Evolutionary conservation across 2,329 filamentous ascomycete species (phyloP), one percentile per base, ranked within the genome.

Genomic region (Epichloe sibirici): DNA sequence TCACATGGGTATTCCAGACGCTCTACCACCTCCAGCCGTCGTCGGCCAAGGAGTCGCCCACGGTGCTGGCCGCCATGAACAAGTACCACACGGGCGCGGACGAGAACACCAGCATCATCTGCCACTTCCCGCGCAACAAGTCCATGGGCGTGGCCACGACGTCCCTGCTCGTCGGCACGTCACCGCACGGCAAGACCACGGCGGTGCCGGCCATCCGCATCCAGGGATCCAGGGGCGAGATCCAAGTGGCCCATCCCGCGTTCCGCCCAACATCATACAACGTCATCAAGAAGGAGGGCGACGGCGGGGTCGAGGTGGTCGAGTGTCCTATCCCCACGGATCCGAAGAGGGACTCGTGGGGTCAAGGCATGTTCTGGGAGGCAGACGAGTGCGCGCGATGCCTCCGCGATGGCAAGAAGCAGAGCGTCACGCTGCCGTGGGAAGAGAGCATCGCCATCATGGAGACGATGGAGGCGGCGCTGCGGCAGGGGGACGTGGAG

Each of bases 1-100:
- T 95, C 56, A 94, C 88, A 35, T 95, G 90, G 90, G 78, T 93
- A 48, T 94, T 91, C 76, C 88, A 95, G 70, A 85, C 85, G 45
- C 77, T 95, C 31, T 95, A 95, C 70, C 87, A 90, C 66, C 81
- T 86, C 3, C 85, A 90, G 63, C 76, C 83, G 2, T 75, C 82
- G 58, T 75, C 78, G 25, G 72, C 78, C 51, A 86, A 88, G 59
- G 78, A 88, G 66, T 63, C 77, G 1, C 90, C 90, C 5, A 76
- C 73, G 45, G 82, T 93, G 3, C 71, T 82, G 9, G 78, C 83
- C 1, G 80, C 86, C 50, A 81, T 90, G 61, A 81, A 81, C 63
- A 85, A 86, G 64, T 88, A 88, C 68, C 73, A 73, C 55, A 88
- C 86, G 1, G 86, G 86, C 15, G 82, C 81, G 25, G 88, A 95